Base-by-base conservation (phyloP, 2,329 filamentous ascomycete genomes). In the Aspergillus uvarum region DNA sequence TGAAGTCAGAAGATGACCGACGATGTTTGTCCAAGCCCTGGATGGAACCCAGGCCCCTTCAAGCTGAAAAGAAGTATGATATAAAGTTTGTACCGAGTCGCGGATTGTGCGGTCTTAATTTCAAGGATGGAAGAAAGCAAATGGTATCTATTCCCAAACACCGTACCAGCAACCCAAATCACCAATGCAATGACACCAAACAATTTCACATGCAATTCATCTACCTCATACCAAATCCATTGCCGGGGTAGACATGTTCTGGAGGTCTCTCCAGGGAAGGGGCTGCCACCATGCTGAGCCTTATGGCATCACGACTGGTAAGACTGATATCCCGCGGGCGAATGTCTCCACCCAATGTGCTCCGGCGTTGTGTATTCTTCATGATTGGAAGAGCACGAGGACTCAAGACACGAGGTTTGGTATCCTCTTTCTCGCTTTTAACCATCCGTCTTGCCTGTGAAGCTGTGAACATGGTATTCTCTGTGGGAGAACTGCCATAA, bases 401-500 rank as follows among this genome's bases (percentile, higher is more conserved):
- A 65, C 85, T 87, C 53, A 89, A 75, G 14, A 89, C 85, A 59
- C 81, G 84, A 44, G 76, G 76, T 61, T 82, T 83, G 68, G 78
- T 80, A 19, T 84, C 82, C 47, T 85, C 84, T 65, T 84, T 85
- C 32, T 87, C 83, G 51, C 80, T 83, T 69, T 83, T 86, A 44
- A 87, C 84, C 85, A 90, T 89, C 14, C 88, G 81, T 48, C 88
- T 80, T 26, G 87, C 87, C 63, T 89, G 87, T 57, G 83, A 82
- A 24, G 87, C 85, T 0, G 85, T 88, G 73, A 89, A 89, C 73
- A 88, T 80, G 7, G 78, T 77, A 59, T 83, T 84, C 65, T 86
- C 83, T 55, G 79, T 82, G 1, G 85, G 83, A 14, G 85, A 83
- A 56, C 82, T 84, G 57, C 79, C 74, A 21, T 80, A 74, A 5